phyloP scores from a whole-genome alignment of 306 rosid species.

The Gleditsia sinensis region DNA sequence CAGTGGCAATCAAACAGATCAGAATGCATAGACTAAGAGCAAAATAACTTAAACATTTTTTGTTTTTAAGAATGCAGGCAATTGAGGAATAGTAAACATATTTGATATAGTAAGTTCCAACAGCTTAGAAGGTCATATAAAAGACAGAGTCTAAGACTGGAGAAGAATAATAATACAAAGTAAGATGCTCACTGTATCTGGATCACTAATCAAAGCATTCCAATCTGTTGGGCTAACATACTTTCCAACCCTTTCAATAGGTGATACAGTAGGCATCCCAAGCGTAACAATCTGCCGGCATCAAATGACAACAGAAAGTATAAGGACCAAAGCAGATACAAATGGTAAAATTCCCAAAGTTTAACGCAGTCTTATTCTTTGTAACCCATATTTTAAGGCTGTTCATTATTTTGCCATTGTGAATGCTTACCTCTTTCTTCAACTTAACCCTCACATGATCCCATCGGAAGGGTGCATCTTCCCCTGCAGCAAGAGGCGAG shows the following conservation, averaged over 20 bases:
- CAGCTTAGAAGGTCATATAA: conserved; percentile 8
- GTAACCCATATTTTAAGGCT: conserved; percentile 6
- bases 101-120: conserved; percentile 16
- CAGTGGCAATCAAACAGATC: conserved; percentile 5
- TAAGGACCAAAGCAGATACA: conserved; percentile 12
- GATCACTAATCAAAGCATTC: conserved; percentile 82
- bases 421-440: conserved; percentile 79
- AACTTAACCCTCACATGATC: conserved; percentile 96
- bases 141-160: conserved; percentile 7
- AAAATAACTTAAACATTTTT: conserved; percentile 14
- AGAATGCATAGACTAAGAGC: background rate
- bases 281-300: conserved; percentile 86
- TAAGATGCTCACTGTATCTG: conserved; percentile 65
- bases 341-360: background rate
- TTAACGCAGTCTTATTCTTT: background rate
- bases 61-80: conserved; percentile 21
- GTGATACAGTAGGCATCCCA: conserved; percentile 83
- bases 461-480: conserved; percentile 92
- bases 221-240: conserved; percentile 80
- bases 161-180: conserved; percentile 8
- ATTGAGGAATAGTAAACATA: background rate
- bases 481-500: conserved; percentile 95
- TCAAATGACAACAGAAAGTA: background rate
- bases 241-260: conserved; percentile 79
- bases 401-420: background rate